phyloP scores from a whole-genome alignment of 306 rosid genomes.

The Herpetospermum pedunculosum region DNA sequence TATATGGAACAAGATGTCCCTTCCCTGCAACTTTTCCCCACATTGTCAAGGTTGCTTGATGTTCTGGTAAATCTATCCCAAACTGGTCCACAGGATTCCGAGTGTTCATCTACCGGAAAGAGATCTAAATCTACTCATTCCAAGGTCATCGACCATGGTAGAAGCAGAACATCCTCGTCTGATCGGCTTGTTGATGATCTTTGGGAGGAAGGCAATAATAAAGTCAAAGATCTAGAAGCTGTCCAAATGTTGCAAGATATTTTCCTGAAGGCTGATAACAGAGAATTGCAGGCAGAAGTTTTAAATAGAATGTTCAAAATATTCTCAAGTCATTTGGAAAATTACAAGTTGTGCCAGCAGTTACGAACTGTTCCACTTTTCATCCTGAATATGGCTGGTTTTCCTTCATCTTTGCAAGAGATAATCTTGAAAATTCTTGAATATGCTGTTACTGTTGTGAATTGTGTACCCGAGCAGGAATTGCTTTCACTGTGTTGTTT shows the following conservation, averaged over 20 bases:
- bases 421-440: conserved; percentile 94
- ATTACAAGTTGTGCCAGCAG: conserved; percentile 87
- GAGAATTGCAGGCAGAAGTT: conserved; percentile 93
- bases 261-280: conserved; percentile 73
- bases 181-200: conserved; percentile 66
- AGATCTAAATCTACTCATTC: conserved; percentile 53
- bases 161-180: conserved; percentile 59
- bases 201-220: conserved; percentile 82
- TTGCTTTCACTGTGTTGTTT: conserved; percentile 97
- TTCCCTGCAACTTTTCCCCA: conserved; percentile 49
- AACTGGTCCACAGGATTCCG: conserved; percentile 68
- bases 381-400: conserved; percentile 87
- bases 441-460: conserved; percentile 98
- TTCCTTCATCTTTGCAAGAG: conserved; percentile 79
- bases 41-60: conserved; percentile 86
- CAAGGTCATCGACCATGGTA: conserved; percentile 52
- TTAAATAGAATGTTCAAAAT: conserved; percentile 90
- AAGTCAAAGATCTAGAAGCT: conserved; percentile 98
- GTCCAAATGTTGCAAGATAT: conserved; percentile 98
- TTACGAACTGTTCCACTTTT: conserved; percentile 93
- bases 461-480: conserved; percentile 98
- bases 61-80: conserved; percentile 92
- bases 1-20: conserved; percentile 39
- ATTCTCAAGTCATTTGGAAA: conserved; percentile 91
- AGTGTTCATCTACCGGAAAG: conserved; percentile 40